Base-by-base conservation (phyloP, 2,329 filamentous ascomycete species). In the Ilyonectria robusta region DNA sequence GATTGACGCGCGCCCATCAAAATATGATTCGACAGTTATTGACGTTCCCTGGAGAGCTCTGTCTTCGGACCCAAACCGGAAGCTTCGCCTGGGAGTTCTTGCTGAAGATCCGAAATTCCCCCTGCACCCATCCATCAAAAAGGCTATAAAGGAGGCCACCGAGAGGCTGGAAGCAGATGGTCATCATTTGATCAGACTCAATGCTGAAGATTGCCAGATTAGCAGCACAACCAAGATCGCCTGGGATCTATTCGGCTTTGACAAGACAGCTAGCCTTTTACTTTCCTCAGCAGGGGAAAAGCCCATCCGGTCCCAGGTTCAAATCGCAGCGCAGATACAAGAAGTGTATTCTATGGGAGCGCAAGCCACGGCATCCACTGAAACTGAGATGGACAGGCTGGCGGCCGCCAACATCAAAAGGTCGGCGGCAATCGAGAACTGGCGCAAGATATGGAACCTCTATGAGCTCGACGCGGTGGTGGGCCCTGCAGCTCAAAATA, bases 401-500 rank as follows among this genome's bases (percentile, higher is more conserved):
- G 51, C 62, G 1, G 57, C 56, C 8, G 58, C 71, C 8, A 73
- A 73, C 10, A 26, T 17, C 6, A 66, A 67, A 72, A 79, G 33
- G 70, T 69, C 21, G 56, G 75, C 62, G n/a, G 62, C 78, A 83
- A 44, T 77, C 6, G 78, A 81, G 19, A 73, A 67, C 0, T 89
- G 82, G 79, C 81, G 84, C 17, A 78, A 78, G 35, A 46, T 81
- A 0, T 82, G 85, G 76, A 75, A 80, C 1, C 74, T 82, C n/a
- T 73, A 86, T 19, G 73, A 79, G 7, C 75, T 90, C 3, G 87
- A 89, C 75, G 84, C 83, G 0, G 75, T 89, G 0, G 57, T 90
- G 15, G 81, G 81, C 58, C 81, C 85, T 4, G 81, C 82, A 4
- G 83, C 86, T 8, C 84, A 86, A 69, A 82, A 78, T 11, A 87